Base-by-base conservation (phyloP, 75 land plant genomes). In the Picea glauca region DNA sequence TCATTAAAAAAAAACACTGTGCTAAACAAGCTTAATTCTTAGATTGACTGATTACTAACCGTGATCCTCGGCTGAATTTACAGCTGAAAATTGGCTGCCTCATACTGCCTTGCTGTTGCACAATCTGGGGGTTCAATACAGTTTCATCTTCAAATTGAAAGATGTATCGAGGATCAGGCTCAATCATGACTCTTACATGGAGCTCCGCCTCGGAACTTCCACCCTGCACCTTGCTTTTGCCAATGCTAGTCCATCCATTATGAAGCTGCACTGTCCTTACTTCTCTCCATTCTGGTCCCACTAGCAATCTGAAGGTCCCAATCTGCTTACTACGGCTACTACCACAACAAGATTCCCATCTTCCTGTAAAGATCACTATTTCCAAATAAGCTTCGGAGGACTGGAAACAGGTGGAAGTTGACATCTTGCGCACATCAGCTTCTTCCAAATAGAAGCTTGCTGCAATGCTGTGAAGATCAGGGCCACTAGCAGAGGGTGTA, bases 11-110 rank as follows among this genome's bases (percentile, higher is more conserved):
- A 50, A 50, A 1, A 9, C 12, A 9, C 56, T 50, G 43, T 40
- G 12, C 56, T 9, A 33, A 66, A 33, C 8, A 66, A 63, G 35
- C 7, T 66, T 33, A 35, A 33, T 35, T 8, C 17, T 5, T 17
- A 66, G 43, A 38, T 33, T n/a, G 54, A 13, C 35, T n/a, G 74
- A 70, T 70, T 20, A 70, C 74, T 70, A 77, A 77, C 70, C 67
- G 30, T 77, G 77, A 58, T 9, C 58, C 90, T 13, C 83, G 81
- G 64, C 84, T 88, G 83, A 93, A 96, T 58, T 96, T 93, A 88
- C 98, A 96, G 74, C 92, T 96, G 80, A 96, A 96, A 23, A 96
- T 91, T 0, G 98, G 96, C 82, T 96, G 98, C 75, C 83, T 87
- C 21, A 84, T 84, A 68, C 65, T 84, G 68, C 96, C 92, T 60